Conservation (phyloP, 2,329 filamentous ascomycete genomes). For the Xylariomycetidae sp. region DNA sequence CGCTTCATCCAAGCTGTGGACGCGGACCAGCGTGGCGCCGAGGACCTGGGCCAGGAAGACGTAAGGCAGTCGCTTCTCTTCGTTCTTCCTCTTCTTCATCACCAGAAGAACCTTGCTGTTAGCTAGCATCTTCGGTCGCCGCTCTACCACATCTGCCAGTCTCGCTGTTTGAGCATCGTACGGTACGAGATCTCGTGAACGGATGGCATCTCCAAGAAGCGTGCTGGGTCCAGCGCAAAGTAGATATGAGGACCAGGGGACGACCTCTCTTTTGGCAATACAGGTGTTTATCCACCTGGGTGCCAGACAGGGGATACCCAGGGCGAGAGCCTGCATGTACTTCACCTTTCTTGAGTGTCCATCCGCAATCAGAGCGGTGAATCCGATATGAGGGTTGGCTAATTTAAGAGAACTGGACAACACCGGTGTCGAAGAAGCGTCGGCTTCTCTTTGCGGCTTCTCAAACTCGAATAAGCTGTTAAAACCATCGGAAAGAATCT, state of each 20-base stretch:
- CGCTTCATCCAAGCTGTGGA: constrained; percentile 60
- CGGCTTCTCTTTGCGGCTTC: constrained; percentile 22
- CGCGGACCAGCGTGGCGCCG: constrained; percentile 65
- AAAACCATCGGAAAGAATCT: constrained; percentile 68
- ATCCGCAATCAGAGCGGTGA: constrained; percentile 81
- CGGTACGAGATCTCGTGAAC: constrained; percentile 61
- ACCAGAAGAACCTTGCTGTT: constrained; percentile 67
- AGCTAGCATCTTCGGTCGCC: constrained; percentile 57
- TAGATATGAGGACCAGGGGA: constrained; percentile 76
- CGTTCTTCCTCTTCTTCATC: constrained; percentile 55
- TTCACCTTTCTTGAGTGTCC: constrained; percentile 81
- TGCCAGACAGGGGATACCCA: constrained; percentile 81
- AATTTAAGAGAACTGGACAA: constrained; percentile 41
- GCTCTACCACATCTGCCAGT: constrained; percentile 50
- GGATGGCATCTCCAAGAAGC: constrained; percentile 69
- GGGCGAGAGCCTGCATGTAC: constrained; percentile 88
- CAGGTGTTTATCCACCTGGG: constrained; percentile 76
- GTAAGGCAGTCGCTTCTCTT: constrained; percentile 63
- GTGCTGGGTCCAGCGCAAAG: constrained; percentile 77
- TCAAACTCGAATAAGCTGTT: constrained; percentile 65
- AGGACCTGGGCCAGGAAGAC: constrained; percentile 75
- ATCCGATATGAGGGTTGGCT: constrained; percentile 54
- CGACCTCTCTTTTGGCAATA: constrained; percentile 49
- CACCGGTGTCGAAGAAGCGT: constrained; percentile 13
- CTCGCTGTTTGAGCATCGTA: constrained; percentile 54